Evolutionary conservation across 306 rosid species (phyloP).

Genomic region (Begonia peltatifolia): DNA sequence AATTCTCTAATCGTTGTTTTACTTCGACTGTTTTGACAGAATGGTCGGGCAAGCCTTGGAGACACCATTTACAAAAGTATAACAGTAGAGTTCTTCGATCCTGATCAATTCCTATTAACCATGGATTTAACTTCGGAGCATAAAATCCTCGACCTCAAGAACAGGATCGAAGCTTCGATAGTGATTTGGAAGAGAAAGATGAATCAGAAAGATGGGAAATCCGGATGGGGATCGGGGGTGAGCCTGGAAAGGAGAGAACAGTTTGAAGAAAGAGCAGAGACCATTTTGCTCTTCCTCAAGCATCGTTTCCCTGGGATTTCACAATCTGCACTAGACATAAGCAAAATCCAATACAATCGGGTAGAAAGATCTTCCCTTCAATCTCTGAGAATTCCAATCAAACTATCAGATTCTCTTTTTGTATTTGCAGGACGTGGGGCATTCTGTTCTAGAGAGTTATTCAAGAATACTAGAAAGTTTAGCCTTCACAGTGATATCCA

Average conservation of each 20-base stretch:
- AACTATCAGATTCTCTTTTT: background rate
- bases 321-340: constrained; percentile 84
- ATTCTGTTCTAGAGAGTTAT: constrained; percentile 86
- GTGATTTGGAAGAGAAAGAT: constrained; percentile 94
- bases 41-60: constrained; percentile 94
- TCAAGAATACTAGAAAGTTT: constrained; percentile 89
- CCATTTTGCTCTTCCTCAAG: constrained; percentile 71
- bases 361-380: constrained; percentile 23
- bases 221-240: constrained; percentile 88
- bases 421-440: constrained; percentile 73
- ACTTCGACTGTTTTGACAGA: constrained; percentile 19
- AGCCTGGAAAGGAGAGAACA: constrained; percentile 88
- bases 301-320: constrained; percentile 89
- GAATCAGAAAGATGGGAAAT: constrained; percentile 85
- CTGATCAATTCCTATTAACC: constrained; percentile 62
- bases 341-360: constrained; percentile 76
- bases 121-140: constrained; percentile 88
- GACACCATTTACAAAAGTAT: constrained; percentile 66
- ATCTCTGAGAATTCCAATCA: background rate
- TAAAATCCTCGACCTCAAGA: constrained; percentile 81
- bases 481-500: constrained; percentile 81
- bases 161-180: constrained; percentile 91
- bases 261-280: constrained; percentile 97
- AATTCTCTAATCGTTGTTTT: too few species aligned
- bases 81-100: constrained; percentile 89